Percentiles rank a stretch among this genome's conserved stretches.
phyloP scores from a whole-genome alignment of 352 stramenopile species.

The Saprolegnia diclina region DNA sequence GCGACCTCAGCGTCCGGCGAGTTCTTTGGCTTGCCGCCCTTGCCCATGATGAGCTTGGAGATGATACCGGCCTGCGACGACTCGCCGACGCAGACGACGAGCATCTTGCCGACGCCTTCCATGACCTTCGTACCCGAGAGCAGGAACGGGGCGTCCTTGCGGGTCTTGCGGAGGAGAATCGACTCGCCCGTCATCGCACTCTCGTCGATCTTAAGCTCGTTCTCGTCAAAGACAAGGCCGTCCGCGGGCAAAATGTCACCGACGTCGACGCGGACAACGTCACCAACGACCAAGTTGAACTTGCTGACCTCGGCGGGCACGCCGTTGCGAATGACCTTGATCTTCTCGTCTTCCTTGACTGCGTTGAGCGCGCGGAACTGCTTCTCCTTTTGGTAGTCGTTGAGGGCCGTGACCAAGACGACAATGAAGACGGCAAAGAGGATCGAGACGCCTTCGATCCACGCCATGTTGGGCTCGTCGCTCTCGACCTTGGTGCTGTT shows the following conservation, averaged over 20 bases:
- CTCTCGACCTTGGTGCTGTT: background rate
- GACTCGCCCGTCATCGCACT: slow-evolving; percentile 90
- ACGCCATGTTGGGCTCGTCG: slow-evolving; percentile 34
- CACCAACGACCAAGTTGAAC: slow-evolving; percentile 80
- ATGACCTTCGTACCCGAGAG: slow-evolving; percentile 94
- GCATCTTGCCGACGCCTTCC: slow-evolving; percentile 87
- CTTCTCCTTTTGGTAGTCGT: slow-evolving; percentile 90
- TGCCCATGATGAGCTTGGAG: slow-evolving; percentile 75
- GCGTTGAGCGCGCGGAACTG: slow-evolving; percentile 85
- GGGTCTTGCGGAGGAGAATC: slow-evolving; percentile 80
- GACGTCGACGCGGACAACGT: slow-evolving; percentile 74
- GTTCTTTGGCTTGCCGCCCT: slow-evolving; percentile 52
- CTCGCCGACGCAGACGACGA: slow-evolving; percentile 91
- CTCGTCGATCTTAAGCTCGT: slow-evolving; percentile 88
- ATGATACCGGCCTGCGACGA: slow-evolving; percentile 93
- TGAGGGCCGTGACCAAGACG: slow-evolving; percentile 83
- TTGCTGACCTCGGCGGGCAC: slow-evolving; percentile 55
- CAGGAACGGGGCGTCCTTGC: slow-evolving; percentile 82
- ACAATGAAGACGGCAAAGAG: slow-evolving; percentile 88
- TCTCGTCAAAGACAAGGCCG: slow-evolving; percentile 85
- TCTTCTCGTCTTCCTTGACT: slow-evolving; percentile 75
- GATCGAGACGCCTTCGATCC: slow-evolving; percentile 90
- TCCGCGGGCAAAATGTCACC: slow-evolving; percentile 89
- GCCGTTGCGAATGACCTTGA: slow-evolving; percentile 77
- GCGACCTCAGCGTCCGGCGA: slow-evolving; percentile 37